Evolutionary conservation across 805 yeast species (phyloP), one percentile per base, ranked within the genome.

Genomic region (Ogataea degrootiae): DNA sequence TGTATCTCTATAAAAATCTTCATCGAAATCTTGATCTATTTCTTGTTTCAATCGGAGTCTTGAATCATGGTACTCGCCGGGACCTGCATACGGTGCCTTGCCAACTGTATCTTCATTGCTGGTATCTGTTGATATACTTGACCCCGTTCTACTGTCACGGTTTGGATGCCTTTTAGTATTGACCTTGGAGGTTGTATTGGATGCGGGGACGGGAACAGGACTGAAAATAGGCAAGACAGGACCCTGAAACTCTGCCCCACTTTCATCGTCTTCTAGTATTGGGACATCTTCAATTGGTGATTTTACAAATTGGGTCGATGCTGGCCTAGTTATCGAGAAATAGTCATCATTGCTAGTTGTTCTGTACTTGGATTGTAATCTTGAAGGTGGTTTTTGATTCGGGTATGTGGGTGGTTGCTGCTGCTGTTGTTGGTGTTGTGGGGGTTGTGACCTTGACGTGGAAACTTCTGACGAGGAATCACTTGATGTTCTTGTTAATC

Each of bases 1-100:
- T 2, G 61, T 51, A 45, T 62, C 65, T 33, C 54, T 50, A 40
- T 56, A 52, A 40, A 63, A 65, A 38, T 59, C 66, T 17, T 54
- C 54, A 43, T 65, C 66, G 35, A 65, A 65, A 48, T 65, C 69
- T 29, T 63, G 56, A 44, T 65, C 68, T 12, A 65, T 60, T 37
- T 62, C 61, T 19, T 50, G 47, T 33, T 51, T 23, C 12, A 58
- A 50, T 37, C 41, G 39, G 7, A 33, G 11, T 22, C 45, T 41
- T 16, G 45, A 41, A 17, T 49, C 44, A 8, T 38, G 37, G 37
- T 42, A 22, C 14, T n/a, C n/a, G 34, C 41, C 2, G 17, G 37
- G n/a, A 17, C 29, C 29, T 38, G 21, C 12, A 12, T 14, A 8
- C 6, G 19, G 19, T 34, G 37, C 14, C 7, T 8, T 31, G 6